Conservation (phyloP, 345 rosid genomes). For the Camelina sativa region DNA sequence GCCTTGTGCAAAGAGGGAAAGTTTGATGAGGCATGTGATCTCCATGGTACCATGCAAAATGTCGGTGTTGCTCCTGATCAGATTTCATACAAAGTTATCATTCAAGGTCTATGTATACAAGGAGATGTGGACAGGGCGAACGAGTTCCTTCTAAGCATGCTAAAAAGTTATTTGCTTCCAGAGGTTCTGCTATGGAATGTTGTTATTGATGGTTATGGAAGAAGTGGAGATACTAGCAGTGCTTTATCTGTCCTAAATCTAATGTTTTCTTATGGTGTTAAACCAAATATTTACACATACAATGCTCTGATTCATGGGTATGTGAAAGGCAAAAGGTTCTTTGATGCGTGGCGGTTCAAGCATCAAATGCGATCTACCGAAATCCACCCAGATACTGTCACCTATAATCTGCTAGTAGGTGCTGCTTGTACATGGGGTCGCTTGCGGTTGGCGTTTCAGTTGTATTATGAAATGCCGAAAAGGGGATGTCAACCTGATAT, state of each 20-base stretch:
- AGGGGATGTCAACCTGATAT: conserved; percentile 59
- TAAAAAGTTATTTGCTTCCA: conserved; percentile 52
- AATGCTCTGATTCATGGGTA: conserved; percentile 68
- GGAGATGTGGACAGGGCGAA: conserved; percentile 58
- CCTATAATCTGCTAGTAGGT: conserved; percentile 73
- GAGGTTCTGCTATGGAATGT: conserved; percentile 69
- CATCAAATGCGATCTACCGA: conserved; percentile 55
- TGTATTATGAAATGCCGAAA: conserved; percentile 66
- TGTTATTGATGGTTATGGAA: conserved; percentile 64
- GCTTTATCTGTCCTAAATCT: conserved; percentile 55
- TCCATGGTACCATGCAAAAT: conserved; percentile 55
- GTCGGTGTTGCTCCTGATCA: conserved; percentile 64
- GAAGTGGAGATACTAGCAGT: conserved; percentile 52
- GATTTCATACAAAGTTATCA: conserved; percentile 58
- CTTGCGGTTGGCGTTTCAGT: conserved; percentile 49
- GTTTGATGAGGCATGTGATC: conserved; percentile 56
- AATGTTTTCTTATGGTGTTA: conserved; percentile 65
- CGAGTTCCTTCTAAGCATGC: conserved; percentile 52
- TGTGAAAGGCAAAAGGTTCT: conserved; percentile 48
- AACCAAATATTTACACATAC: conserved; percentile 68
- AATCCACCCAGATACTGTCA: conserved; percentile 62
- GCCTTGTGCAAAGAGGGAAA: conserved; percentile 66
- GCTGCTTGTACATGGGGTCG: conserved; percentile 51
- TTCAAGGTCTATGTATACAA: conserved; percentile 59
- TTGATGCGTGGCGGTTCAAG: conserved; percentile 54